phyloP scores from a whole-genome alignment of 176 grass and related monocot genomes.

The Eleusine coracana region DNA sequence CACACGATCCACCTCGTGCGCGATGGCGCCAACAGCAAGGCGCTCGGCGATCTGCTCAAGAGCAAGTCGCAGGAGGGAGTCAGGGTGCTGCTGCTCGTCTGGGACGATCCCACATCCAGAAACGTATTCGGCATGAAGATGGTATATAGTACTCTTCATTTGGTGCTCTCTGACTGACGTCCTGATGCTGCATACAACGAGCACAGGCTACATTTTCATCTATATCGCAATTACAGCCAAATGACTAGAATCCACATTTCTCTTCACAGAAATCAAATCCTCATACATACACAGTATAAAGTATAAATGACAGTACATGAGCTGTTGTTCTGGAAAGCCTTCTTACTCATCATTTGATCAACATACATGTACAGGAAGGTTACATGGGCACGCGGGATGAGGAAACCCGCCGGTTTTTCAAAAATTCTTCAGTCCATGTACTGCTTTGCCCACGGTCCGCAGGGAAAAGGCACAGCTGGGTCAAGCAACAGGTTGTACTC shows the following conservation, averaged over 20 bases:
- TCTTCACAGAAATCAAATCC: no score
- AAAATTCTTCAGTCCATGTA: constrained; percentile 82
- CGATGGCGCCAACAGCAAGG: constrained; percentile 23
- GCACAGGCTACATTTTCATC: no score
- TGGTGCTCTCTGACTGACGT: neutral
- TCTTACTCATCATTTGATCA: neutral
- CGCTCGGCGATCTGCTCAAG: constrained; percentile 72
- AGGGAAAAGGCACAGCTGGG: constrained; percentile 76
- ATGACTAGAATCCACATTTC: no score
- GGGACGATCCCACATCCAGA: constrained; percentile 88
- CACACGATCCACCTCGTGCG: constrained; percentile 76
- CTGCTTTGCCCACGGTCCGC: constrained; percentile 78
- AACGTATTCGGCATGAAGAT: constrained; percentile 63
- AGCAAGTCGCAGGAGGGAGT: constrained; percentile 81
- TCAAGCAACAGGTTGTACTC: constrained; percentile 70
- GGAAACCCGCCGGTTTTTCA: constrained; percentile 79
- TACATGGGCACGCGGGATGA: constrained; percentile 95
- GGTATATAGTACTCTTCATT: constrained; percentile 29
- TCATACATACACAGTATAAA: no score
- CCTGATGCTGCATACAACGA: neutral
- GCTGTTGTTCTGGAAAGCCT: no score
- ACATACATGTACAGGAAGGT: constrained; percentile 51
- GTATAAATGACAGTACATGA: no score
- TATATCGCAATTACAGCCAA: no score
- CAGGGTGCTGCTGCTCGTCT: constrained; percentile 73